Evolutionary conservation across 2,329 filamentous ascomycete genomes (phyloP).

Genomic region (Bimuria novae-zelandiae): DNA sequence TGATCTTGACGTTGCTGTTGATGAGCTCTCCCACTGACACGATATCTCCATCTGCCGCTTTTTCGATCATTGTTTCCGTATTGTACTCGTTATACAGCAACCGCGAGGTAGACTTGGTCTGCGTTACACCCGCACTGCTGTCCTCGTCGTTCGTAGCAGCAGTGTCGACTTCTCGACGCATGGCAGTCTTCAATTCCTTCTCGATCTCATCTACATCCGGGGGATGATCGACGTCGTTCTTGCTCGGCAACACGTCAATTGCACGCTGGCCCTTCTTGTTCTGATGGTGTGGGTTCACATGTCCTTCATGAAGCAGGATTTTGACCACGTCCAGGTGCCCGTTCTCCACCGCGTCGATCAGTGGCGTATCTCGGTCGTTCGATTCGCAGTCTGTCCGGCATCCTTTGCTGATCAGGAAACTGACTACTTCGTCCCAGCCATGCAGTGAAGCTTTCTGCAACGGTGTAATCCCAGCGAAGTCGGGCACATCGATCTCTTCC

Average conservation of each 20-base stretch:
- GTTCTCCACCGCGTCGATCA: constrained; percentile 96
- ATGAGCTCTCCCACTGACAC: constrained; percentile 55
- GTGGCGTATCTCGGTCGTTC: constrained; percentile 79
- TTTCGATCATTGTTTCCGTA: constrained; percentile 54
- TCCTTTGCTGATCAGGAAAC: constrained; percentile 80
- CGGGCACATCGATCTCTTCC: constrained; percentile 84
- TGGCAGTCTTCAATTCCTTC: constrained; percentile 67
- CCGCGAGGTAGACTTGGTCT: constrained; percentile 46
- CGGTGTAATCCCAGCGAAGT: constrained; percentile 96
- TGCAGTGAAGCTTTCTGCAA: constrained; percentile 90
- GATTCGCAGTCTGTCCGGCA: constrained; percentile 82
- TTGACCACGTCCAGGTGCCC: constrained; percentile 87
- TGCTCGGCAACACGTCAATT: constrained; percentile 71
- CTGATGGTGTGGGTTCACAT: constrained; percentile 84
- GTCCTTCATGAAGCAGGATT: constrained; percentile 77
- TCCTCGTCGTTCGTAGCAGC: constrained; percentile 57
- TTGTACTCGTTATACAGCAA: constrained; percentile 57
- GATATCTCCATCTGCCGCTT: constrained; percentile 55
- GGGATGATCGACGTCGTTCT: constrained; percentile 46
- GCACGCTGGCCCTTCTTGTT: constrained; percentile 94
- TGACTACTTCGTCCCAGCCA: constrained; percentile 84
- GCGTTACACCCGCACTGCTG: constrained; percentile 26
- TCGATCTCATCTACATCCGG: constrained; percentile 82
- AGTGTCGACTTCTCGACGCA: constrained; percentile 51
- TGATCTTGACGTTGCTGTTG: constrained; percentile 60